Evolutionary conservation across 148 eudicot species (phyloP).

Genomic region (Dianthus caryophyllus): DNA sequence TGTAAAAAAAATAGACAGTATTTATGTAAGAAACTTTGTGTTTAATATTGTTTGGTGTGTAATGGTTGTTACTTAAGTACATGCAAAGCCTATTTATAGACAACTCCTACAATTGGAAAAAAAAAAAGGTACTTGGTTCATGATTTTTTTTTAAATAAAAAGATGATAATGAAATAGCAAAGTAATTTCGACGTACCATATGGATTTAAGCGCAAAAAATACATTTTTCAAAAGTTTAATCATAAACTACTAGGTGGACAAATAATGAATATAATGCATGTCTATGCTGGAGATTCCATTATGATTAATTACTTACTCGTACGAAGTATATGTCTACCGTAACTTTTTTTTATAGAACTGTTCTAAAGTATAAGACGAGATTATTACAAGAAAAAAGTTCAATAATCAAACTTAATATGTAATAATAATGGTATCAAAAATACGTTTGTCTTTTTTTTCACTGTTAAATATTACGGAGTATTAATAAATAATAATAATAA

Average conservation of each 20-base stretch:
- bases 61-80: slow-evolving; percentile 19
- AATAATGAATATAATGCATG: neutral
- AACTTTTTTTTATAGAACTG: no score
- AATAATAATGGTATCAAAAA: no score
- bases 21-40: neutral
- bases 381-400: no score
- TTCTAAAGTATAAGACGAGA: no score
- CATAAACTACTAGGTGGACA: slow-evolving; percentile 13
- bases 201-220: slow-evolving; percentile 1
- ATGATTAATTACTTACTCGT: neutral
- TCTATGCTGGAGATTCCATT: slow-evolving; percentile 22
- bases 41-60: slow-evolving; percentile 11
- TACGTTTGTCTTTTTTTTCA: no score
- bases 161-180: neutral
- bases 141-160: neutral
- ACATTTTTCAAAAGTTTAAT: slow-evolving; percentile 23
- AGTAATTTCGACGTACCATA: slow-evolving; percentile 14
- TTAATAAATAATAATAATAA: no score
- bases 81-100: slow-evolving; percentile 25
- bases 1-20: no score
- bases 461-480: no score
- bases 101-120: neutral
- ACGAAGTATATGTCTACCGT: neutral
- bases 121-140: neutral
- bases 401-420: no score